A percentile compares a stretch with the other conserved stretches of the same genome.
These are phyloP conservation scores for Microcera coccophila DNA, from an alignment of 2,329 filamentous ascomycete species.

Conservation along the genomic window DNA sequence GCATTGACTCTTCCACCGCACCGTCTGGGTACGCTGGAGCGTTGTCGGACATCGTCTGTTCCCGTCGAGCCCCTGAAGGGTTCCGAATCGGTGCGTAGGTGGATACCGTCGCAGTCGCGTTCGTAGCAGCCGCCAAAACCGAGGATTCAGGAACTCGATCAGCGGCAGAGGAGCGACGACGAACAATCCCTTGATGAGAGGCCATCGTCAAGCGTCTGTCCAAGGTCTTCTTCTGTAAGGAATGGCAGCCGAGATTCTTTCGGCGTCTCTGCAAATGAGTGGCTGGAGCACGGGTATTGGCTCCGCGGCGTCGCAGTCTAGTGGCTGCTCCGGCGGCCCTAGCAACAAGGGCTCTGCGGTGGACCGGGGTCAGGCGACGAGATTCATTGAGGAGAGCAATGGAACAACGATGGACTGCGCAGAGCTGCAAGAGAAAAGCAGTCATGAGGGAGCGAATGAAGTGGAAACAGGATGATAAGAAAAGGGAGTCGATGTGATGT, in stretches of 20 bases:
- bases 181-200: constrained; percentile 37
- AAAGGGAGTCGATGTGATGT: constrained; percentile 14
- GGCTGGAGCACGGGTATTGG: constrained; percentile 32
- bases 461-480: constrained; percentile 25
- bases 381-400: constrained; percentile 44
- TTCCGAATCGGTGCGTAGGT: constrained; percentile 14
- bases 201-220: constrained; percentile 29
- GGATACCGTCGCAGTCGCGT: constrained; percentile 9
- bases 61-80: constrained; percentile 10
- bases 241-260: constrained; percentile 32
- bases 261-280: constrained; percentile 37
- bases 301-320: constrained; percentile 38
- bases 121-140: constrained; percentile 9
- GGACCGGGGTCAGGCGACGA: constrained; percentile 36
- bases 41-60: constrained; percentile 5
- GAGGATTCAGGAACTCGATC: constrained; percentile 30
- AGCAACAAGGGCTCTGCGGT: constrained; percentile 41
- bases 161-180: constrained; percentile 38
- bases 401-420: constrained; percentile 45
- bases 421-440: constrained; percentile 44
- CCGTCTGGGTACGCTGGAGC: constrained; percentile 8
- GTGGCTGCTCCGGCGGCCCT: constrained; percentile 41
- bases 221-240: constrained; percentile 26
- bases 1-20: constrained; percentile 27
- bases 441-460: constrained; percentile 40